These are phyloP conservation scores for Amniculicola lignicola DNA, from an alignment of 495 filamentous ascomycete species.

Conservation along the genomic window DNA sequence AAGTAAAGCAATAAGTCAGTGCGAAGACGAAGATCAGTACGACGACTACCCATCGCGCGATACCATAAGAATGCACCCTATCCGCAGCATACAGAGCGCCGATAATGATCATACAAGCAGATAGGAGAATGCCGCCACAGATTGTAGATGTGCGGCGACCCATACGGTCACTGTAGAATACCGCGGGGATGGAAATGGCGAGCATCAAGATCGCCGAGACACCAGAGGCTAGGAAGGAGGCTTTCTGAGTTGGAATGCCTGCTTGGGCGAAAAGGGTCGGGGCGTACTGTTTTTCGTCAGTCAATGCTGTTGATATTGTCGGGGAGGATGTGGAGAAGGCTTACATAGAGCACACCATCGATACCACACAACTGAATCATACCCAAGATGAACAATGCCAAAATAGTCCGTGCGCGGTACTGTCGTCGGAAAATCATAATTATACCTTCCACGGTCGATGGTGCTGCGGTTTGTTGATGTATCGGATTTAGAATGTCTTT, in stretches of 20 bases:
- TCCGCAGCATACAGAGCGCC: slow-evolving; percentile 33
- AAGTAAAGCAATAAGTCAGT: slow-evolving; percentile 29
- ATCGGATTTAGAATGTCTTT: slow-evolving; percentile 30
- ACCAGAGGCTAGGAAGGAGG: slow-evolving; percentile 56
- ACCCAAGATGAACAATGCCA: slow-evolving; percentile 51
- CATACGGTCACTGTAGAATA: slow-evolving; percentile 31
- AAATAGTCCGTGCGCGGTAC: slow-evolving; percentile 40
- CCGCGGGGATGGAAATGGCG: slow-evolving; percentile 51
- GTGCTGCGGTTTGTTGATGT: not conserved
- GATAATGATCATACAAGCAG: slow-evolving; percentile 31
- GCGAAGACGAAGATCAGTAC: slow-evolving; percentile 34
- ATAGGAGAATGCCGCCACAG: slow-evolving; percentile 24
- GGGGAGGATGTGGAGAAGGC: not conserved
- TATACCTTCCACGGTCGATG: slow-evolving; percentile 26
- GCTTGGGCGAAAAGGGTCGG: slow-evolving; percentile 54
- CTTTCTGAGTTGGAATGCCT: slow-evolving; percentile 48
- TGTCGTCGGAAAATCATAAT: slow-evolving; percentile 24
- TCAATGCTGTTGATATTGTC: not conserved
- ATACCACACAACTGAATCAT: slow-evolving; percentile 53
- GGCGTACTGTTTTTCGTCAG: slow-evolving; percentile 40
- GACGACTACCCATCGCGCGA: slow-evolving; percentile 34
- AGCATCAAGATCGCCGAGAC: slow-evolving; percentile 56
- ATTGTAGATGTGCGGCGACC: slow-evolving; percentile 34
- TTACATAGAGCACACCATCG: slow-evolving; percentile 49
- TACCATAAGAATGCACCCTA: slow-evolving; percentile 27